Evolutionary conservation across 2,329 filamentous ascomycete species (phyloP).

Genomic region (Parascedosporium putredinis): DNA sequence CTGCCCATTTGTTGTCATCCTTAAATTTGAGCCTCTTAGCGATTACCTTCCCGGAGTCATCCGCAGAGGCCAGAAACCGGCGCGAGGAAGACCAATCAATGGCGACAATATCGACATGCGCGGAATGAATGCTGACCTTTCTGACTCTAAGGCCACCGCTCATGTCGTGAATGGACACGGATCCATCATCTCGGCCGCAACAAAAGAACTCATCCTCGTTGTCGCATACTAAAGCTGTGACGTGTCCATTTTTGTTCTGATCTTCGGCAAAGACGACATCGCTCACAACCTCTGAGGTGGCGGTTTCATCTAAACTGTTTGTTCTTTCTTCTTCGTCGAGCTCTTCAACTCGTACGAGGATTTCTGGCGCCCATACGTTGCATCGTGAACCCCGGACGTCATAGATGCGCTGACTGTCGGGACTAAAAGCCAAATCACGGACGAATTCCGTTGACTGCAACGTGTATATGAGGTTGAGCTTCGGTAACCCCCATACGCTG

Average conservation of each 20-base stretch:
- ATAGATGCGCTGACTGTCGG: neutral
- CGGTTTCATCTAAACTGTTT: neutral
- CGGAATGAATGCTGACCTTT: neutral
- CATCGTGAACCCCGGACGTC: neutral
- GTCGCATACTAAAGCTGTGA: constrained; percentile 1
- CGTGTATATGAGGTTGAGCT: constrained; percentile 3
- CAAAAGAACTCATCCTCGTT: constrained; percentile 3
- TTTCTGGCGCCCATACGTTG: neutral
- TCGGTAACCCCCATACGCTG: constrained; percentile 1
- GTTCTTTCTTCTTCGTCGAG: neutral
- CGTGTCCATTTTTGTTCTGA: neutral
- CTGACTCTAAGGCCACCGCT: neutral
- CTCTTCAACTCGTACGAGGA: neutral
- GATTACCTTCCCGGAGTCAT: constrained; percentile 1
- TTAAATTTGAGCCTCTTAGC: neutral
- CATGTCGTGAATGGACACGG: constrained; percentile 4
- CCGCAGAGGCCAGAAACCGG: neutral
- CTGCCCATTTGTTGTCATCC: neutral
- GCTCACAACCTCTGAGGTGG: neutral
- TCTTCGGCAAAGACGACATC: neutral
- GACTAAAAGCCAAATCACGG: constrained; percentile 2
- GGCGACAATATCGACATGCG: neutral
- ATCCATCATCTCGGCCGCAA: neutral
- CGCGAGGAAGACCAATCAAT: constrained; percentile 1
- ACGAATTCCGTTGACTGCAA: neutral